Conservation (phyloP, 805 yeast species). For the Wickerhamiella galacta region DNA sequence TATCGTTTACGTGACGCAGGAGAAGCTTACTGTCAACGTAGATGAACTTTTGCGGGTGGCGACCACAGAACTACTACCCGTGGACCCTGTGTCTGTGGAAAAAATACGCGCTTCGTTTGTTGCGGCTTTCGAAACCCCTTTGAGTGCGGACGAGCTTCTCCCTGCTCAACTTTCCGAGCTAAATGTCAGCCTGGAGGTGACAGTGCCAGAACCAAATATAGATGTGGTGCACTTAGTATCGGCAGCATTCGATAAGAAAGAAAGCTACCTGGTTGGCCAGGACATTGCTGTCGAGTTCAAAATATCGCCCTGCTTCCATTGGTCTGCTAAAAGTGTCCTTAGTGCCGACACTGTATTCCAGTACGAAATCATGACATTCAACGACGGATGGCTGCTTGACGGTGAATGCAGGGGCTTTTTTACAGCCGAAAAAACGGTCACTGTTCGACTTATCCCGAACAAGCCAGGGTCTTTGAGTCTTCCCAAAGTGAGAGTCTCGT, state of each 20-base stretch:
- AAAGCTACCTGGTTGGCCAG: slow-evolving; percentile 41
- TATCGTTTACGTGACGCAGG: slow-evolving; percentile 4
- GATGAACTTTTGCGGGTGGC: slow-evolving; percentile 9
- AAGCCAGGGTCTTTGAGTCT: slow-evolving; percentile 54
- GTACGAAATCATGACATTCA: slow-evolving; percentile 32
- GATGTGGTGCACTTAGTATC: slow-evolving; percentile 45
- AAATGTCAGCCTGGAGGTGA: slow-evolving; percentile 26
- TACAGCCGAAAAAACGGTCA: slow-evolving; percentile 18
- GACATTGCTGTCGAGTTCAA: slow-evolving; percentile 33
- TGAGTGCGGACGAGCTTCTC: background rate
- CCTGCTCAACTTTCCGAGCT: slow-evolving; percentile 7
- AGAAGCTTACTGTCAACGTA: slow-evolving; percentile 5
- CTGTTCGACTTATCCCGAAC: slow-evolving; percentile 50
- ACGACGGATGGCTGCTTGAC: slow-evolving; percentile 65
- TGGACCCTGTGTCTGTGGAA: slow-evolving; percentile 8
- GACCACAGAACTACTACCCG: slow-evolving; percentile 5
- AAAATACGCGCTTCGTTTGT: slow-evolving; percentile 1
- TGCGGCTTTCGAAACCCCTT: background rate
- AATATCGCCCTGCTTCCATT: slow-evolving; percentile 30
- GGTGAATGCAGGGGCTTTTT: slow-evolving; percentile 49
- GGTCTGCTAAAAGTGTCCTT: slow-evolving; percentile 22
- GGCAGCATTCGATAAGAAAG: slow-evolving; percentile 19
- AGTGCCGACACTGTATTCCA: slow-evolving; percentile 24
- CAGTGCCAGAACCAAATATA: slow-evolving; percentile 46
- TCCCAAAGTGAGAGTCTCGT: slow-evolving; percentile 41